Evolutionary conservation across 257 asterid genomes (phyloP), one percentile per base, ranked within the genome.

Genomic region (Solanum pinnatisectum): DNA sequence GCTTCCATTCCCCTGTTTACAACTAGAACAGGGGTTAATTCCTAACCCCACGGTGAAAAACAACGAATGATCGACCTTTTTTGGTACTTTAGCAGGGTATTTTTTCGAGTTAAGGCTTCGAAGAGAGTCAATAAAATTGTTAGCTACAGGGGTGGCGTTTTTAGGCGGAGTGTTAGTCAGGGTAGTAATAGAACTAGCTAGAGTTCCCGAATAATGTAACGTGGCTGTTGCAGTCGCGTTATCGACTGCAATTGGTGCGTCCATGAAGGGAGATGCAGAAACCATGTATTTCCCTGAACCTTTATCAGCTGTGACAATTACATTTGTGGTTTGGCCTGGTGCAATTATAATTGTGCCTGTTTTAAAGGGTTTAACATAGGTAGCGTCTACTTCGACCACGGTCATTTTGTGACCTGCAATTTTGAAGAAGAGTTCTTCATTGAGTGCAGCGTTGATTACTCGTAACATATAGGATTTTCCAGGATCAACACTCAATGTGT

Each of bases 291-390:
- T 93, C 18, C 96, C 96, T 22, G 87, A 77, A 10, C 60, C 27
- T 25, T 89, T 81, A 40, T 91, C 39, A 3, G 97, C 88, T 5
- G 90, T 74, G 20, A 94, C 32, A 86, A 93, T 36, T 10, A 88
- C 94, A 59, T 84, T 92, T 82, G 97, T 92, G 6, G 97, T 92
- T 77, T 94, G 97, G 5, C 97, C 97, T 1, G 97, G 97, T 33
- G 97, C 94, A 70, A 94, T 87, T 27, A 93, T 36, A 68, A 93
- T 74, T 1, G 92, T 92, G 86, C 91, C 94, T 3, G 93, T 93
- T 87, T 91, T 86, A 88, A 94, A 93, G 70, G 96, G 97, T 67
- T 94, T 94, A 1, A 94, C 94, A 49, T 93, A 92, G 4, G 94
- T 86, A 35, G 97, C 96, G 35, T 94, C 97, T 4, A 93, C 97